Conservation (phyloP, 305 asterid genomes). For the Rubia balearica region DNA sequence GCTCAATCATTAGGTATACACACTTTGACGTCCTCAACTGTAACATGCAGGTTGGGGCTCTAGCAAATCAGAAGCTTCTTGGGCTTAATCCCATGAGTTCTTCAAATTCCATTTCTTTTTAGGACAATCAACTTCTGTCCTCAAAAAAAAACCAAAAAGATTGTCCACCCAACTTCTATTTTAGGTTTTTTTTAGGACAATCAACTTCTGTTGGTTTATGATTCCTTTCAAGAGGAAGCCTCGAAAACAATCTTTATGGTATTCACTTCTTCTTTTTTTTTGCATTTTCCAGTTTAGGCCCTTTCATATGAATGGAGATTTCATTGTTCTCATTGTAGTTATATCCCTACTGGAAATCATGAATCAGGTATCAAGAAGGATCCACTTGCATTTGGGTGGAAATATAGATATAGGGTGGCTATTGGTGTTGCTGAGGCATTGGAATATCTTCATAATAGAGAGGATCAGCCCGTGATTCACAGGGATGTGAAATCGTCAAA, state of each 20-base stretch:
- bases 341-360: background rate
- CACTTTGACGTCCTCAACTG: slow-evolving; percentile 10
- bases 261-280: slow-evolving; percentile 13
- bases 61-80: slow-evolving; percentile 87
- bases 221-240: slow-evolving; percentile 93
- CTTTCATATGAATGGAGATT: background rate
- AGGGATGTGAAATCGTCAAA: slow-evolving; percentile 95
- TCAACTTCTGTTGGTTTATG: slow-evolving; percentile 75
- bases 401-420: slow-evolving; percentile 67
- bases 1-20: background rate
- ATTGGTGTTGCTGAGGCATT: slow-evolving; percentile 92
- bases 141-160: no score
- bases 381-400: slow-evolving; percentile 54
- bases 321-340: background rate
- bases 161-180: no score
- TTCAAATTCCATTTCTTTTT: background rate
- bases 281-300: background rate
- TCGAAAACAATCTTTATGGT: slow-evolving; percentile 92
- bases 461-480: slow-evolving; percentile 68
- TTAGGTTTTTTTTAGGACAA: slow-evolving; percentile 60
- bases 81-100: slow-evolving; percentile 61
- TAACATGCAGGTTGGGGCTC: slow-evolving; percentile 79
- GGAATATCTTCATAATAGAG: slow-evolving; percentile 75
- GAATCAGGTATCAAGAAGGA: slow-evolving; percentile 52
- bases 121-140: no score